Conservation (phyloP, 352 stramenopile species). For the Phytophthora hybrid region DNA sequence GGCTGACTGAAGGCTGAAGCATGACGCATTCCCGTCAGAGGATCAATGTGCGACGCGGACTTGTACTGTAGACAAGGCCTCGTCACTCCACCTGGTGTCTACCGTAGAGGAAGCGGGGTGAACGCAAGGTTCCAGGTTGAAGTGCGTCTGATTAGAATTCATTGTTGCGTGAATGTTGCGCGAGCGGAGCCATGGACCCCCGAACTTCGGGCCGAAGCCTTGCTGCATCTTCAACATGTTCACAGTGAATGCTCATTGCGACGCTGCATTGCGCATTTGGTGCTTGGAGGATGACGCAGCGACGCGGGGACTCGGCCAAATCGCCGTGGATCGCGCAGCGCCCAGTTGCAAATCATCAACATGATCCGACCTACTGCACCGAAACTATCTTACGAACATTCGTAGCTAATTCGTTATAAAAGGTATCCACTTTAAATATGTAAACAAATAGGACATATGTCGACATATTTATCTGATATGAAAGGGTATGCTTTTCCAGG, state of each 20-base stretch:
- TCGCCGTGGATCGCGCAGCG: conserved; percentile 18
- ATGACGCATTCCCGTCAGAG: conserved; percentile 29
- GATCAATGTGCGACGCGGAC: neutral
- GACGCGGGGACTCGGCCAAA: conserved; percentile 27
- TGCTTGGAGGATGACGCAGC: conserved; percentile 21
- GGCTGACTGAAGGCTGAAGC: neutral
- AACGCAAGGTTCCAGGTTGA: conserved; percentile 28
- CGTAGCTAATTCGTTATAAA: too few species aligned
- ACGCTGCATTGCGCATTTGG: conserved; percentile 15
- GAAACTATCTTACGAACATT: too few species aligned
- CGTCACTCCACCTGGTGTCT: conserved; percentile 14
- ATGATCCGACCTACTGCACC: neutral
- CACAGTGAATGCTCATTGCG: neutral
- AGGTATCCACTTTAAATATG: too few species aligned
- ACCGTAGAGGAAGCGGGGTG: too few species aligned
- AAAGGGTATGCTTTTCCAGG: neutral
- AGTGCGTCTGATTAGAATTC: conserved; percentile 1
- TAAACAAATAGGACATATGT: too few species aligned
- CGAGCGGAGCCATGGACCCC: neutral
- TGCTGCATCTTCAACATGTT: neutral
- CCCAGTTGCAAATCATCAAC: conserved; percentile 25
- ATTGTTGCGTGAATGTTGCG: neutral
- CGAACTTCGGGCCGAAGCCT: too few species aligned
- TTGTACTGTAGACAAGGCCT: conserved; percentile 19
- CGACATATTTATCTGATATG: neutral